Percentiles rank a stretch among this genome's conserved stretches.
These are phyloP conservation scores for Globisporangium carolinianum DNA, from an alignment of 352 stramenopile genomes.

Conservation along the genomic window DNA sequence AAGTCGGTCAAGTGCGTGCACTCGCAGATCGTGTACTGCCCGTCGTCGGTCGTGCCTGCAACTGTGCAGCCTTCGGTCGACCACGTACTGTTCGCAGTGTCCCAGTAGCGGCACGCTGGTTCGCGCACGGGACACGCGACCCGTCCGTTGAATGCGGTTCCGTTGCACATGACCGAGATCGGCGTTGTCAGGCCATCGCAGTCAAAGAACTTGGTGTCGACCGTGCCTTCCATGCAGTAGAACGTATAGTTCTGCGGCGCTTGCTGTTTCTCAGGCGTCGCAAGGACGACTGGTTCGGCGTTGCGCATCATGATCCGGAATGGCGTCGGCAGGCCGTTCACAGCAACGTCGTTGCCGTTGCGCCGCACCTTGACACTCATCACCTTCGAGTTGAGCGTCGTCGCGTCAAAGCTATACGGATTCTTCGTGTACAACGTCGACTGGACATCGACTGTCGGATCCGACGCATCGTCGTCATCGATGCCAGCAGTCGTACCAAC, in stretches of 20 bases:
- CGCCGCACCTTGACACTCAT: slow-evolving; percentile 53
- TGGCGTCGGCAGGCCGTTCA: slow-evolving; percentile 27
- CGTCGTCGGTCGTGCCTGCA: slow-evolving; percentile 45
- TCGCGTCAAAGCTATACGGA: slow-evolving; percentile 45
- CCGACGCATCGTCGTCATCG: slow-evolving; percentile 4
- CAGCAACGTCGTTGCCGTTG: slow-evolving; percentile 21
- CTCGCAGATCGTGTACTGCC: slow-evolving; percentile 66
- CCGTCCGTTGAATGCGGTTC: slow-evolving; percentile 38
- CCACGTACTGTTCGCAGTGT: slow-evolving; percentile 30
- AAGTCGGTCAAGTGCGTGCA: slow-evolving; percentile 76
- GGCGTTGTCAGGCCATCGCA: slow-evolving; percentile 31
- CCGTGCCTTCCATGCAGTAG: slow-evolving; percentile 34
- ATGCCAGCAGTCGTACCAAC: not conserved
- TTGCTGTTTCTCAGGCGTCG: slow-evolving; percentile 5
- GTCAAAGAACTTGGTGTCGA: slow-evolving; percentile 50
- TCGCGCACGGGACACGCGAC: slow-evolving; percentile 39
- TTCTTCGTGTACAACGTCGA: slow-evolving; percentile 63
- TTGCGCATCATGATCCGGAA: slow-evolving; percentile 56
- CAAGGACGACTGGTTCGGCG: slow-evolving; percentile 19
- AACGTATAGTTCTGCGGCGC: slow-evolving; percentile 26
- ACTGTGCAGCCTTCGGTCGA: slow-evolving; percentile 49
- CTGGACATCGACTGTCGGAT: slow-evolving; percentile 53
- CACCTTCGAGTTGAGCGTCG: slow-evolving; percentile 43
- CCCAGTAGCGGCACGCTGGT: slow-evolving; percentile 60
- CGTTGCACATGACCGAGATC: slow-evolving; percentile 42